phyloP scores from a whole-genome alignment of 73 alveolate species.

The Strombidium stylifer region DNA sequence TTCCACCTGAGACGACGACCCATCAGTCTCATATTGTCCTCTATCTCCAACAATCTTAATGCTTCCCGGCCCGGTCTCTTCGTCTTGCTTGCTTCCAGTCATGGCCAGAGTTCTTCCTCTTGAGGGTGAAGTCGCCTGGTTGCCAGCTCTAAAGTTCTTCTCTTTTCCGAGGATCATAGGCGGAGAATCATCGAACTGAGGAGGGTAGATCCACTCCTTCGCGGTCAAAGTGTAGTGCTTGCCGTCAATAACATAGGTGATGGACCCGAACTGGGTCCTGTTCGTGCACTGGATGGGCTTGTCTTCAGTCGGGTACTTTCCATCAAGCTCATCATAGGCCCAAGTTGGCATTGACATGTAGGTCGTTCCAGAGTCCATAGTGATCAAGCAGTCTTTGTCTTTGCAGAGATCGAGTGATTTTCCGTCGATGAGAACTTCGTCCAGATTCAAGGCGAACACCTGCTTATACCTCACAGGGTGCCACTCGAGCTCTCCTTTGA shows the following conservation, averaged over 20 bases:
- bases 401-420: conserved; percentile 7
- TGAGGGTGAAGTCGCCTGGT: too few relatives aligned
- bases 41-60: too few relatives aligned
- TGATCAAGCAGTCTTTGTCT: conserved; percentile 3
- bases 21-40: too few relatives aligned
- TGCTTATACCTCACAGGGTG: conserved; percentile 33
- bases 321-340: conserved; percentile 6
- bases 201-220: too few relatives aligned
- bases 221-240: too few relatives aligned
- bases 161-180: too few relatives aligned
- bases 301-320: conserved; percentile 42
- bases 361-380: conserved; percentile 35
- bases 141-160: too few relatives aligned
- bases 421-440: conserved; percentile 32
- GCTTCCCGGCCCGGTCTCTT: too few relatives aligned
- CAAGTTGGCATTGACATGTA: conserved; percentile 13
- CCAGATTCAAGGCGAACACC: conserved; percentile 31
- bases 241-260: conserved; percentile 80
- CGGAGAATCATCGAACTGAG: too few relatives aligned
- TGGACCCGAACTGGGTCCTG: conserved; percentile 54
- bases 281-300: conserved; percentile 62
- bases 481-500: conserved; percentile 15
- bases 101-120: too few relatives aligned
- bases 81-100: too few relatives aligned
- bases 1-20: too few relatives aligned